Base-by-base conservation (phyloP, 768 basidiomycete species). In the Auriscalpium microsporum region DNA sequence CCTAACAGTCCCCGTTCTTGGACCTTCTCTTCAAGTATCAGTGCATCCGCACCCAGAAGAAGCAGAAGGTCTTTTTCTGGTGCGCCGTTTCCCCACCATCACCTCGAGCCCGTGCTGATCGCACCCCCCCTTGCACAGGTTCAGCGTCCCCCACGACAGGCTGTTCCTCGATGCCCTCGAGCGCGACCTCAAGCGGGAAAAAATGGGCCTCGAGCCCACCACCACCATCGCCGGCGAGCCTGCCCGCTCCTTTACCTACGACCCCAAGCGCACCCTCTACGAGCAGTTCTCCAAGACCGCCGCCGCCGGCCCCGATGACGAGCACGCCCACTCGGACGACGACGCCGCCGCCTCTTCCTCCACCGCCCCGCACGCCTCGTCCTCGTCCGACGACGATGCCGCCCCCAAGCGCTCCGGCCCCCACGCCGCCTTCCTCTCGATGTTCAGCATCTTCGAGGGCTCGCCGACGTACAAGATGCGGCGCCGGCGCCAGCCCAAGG, bases 41-140 rank as follows among this genome's bases (percentile, higher is more conserved):
- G 67, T 95, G 94, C 68, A 96, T 97, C 62, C 83, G 94, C 40
- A 97, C 94, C 1, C 94, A 97, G 69, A 97, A 96, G 79, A 97
- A 96, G 73, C 94, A 95, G 74, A 94, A 97, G 69, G 94, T 97
- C n/a, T 97, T 96, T 67, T 96, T 90, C 69, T 97, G 94, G 94
- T 90, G 62, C 53, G 85, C 73, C 23, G 1, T 19, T 40, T 48
- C 35, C 56, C 58, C 16, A 54, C 50, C 28, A 6, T 47, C 1
- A 11, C 45, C 28, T 4, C 46, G n/a, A 2, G 23, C 11, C 28
- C 21, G 10, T 11, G 8, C 54, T 19, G 44, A 38, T 75, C 71
- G 72, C 70, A 47, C 45, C 64, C 28, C 28, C 28, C 63, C 19
- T 16, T 54, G 38, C 51, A 6, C 66, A 94, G 91, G 92, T 96